A percentile compares a stretch with the other conserved stretches of the same genome.
Conservation (phyloP, 2,329 filamentous ascomycete genomes). For the Colletotrichum karsti region DNA sequence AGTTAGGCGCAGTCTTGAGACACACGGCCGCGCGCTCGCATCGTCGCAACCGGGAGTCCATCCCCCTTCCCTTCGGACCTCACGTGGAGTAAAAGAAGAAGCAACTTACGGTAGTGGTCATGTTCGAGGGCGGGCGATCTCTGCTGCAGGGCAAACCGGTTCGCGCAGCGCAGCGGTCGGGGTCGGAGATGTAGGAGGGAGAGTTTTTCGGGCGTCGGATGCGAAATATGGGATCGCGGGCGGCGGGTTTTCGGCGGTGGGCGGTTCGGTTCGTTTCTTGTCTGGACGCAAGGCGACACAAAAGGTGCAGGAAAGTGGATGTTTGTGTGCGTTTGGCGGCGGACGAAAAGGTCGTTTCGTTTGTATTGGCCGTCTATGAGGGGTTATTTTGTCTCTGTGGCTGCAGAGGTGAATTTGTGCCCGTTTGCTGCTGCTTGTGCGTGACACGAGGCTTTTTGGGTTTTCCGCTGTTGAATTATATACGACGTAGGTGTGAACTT, state of each 20-base stretch:
- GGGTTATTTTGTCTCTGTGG: not conserved
- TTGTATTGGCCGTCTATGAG: not conserved
- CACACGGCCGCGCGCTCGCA: constrained; percentile 42
- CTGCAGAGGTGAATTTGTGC: not conserved
- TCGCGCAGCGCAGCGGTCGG: constrained; percentile 34
- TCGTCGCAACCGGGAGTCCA: constrained; percentile 20
- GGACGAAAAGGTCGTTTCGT: not conserved
- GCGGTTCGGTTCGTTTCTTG: not conserved
- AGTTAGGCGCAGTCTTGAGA: constrained; percentile 44
- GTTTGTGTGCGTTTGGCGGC: not conserved
- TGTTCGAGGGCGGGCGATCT: constrained; percentile 31
- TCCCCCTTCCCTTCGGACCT: constrained; percentile 21
- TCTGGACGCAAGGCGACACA: not conserved
- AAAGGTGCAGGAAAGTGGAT: not conserved
- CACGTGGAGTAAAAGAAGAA: constrained; percentile 20
- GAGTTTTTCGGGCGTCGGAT: constrained; percentile 12
- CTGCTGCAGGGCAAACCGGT: constrained; percentile 31
- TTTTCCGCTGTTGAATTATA: constrained; percentile 22
- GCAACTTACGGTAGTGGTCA: constrained; percentile 48
- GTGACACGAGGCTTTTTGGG: not conserved
- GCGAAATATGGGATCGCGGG: not conserved
- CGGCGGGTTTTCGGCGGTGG: not conserved
- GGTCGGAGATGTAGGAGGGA: constrained; percentile 5
- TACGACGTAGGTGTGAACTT: constrained; percentile 24
- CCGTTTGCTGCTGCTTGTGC: constrained; percentile 1